Evolutionary conservation across 257 asterid species (phyloP).

Genomic region (Solanum ossicruentum): DNA sequence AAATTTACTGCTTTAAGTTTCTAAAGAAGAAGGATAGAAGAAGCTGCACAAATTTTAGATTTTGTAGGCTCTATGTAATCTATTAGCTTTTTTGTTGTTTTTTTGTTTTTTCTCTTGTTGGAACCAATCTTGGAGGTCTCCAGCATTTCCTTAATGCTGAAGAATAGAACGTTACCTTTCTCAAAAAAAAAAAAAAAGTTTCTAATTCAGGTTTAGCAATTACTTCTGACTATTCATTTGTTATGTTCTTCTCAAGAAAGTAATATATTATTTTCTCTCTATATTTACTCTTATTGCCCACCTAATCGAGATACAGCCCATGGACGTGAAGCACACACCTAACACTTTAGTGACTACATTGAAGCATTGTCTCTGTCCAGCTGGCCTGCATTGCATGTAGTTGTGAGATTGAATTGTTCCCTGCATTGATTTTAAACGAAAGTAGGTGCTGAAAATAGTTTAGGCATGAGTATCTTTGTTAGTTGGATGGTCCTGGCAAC

Average conservation of each 20-base stretch:
- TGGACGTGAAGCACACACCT: neutral
- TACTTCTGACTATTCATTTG: neutral
- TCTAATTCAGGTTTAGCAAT: neutral
- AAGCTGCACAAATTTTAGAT: no score
- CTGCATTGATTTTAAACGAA: neutral
- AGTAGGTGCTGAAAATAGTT: neutral
- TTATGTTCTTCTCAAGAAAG: neutral
- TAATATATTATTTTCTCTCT: neutral
- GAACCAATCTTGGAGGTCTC: no score
- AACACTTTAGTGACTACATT: neutral
- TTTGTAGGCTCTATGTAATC: no score
- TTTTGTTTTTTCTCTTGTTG: no score
- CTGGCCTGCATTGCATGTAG: neutral
- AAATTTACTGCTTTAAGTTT: neutral
- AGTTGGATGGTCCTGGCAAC: neutral
- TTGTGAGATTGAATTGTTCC: neutral
- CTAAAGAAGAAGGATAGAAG: neutral
- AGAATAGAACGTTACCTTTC: no score
- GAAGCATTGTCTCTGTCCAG: neutral
- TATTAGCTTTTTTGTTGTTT: no score
- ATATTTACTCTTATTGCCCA: neutral
- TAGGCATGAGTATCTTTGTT: neutral
- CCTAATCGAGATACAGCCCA: neutral
- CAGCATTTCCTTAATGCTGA: no score
- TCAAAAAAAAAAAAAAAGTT: neutral